A percentile compares a stretch with the other conserved stretches of the same genome.
Conservation (phyloP, 2,329 filamentous ascomycete species). For the Arthrobotrys sinensis region DNA sequence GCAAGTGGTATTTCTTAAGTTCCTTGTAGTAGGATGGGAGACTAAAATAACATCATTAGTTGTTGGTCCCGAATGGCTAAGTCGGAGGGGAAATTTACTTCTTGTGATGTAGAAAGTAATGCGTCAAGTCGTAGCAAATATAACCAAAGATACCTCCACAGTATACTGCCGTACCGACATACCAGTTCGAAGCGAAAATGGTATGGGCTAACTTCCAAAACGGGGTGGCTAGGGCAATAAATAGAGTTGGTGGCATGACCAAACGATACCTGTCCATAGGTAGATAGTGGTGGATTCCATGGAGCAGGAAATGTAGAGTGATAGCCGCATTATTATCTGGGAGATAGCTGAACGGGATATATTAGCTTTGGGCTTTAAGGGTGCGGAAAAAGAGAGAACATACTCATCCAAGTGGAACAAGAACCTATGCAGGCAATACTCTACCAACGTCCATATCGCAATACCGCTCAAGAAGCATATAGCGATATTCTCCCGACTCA, state of each 20-base stretch:
- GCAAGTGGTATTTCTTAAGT: slow-evolving; percentile 97
- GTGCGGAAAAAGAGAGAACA: slow-evolving; percentile 66
- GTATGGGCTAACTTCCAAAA: slow-evolving; percentile 93
- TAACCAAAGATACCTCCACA: slow-evolving; percentile 96
- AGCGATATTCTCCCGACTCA: slow-evolving; percentile 68
- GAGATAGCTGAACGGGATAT: slow-evolving; percentile 77
- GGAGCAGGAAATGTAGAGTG: slow-evolving; percentile 90
- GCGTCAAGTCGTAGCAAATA: slow-evolving; percentile 94
- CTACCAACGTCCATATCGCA: slow-evolving; percentile 87
- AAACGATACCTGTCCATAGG: slow-evolving; percentile 97
- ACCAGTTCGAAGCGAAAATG: slow-evolving; percentile 88
- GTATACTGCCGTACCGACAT: slow-evolving; percentile 82
- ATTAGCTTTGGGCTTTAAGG: not conserved
- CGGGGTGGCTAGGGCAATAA: slow-evolving; percentile 84
- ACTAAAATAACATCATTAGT: slow-evolving; percentile 66
- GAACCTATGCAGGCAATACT: slow-evolving; percentile 90
- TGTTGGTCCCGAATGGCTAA: not conserved
- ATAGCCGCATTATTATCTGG: slow-evolving; percentile 92
- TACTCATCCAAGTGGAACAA: slow-evolving; percentile 95
- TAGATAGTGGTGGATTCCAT: slow-evolving; percentile 97
- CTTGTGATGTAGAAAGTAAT: slow-evolving; percentile 98
- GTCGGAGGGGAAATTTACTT: slow-evolving; percentile 73
- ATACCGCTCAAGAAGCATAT: slow-evolving; percentile 79
- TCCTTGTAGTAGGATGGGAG: slow-evolving; percentile 90
- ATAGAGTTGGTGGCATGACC: slow-evolving; percentile 95